Evolutionary conservation across 1,284 basidiomycete species (phyloP).

Genomic region (Fomitopsis betulina): DNA sequence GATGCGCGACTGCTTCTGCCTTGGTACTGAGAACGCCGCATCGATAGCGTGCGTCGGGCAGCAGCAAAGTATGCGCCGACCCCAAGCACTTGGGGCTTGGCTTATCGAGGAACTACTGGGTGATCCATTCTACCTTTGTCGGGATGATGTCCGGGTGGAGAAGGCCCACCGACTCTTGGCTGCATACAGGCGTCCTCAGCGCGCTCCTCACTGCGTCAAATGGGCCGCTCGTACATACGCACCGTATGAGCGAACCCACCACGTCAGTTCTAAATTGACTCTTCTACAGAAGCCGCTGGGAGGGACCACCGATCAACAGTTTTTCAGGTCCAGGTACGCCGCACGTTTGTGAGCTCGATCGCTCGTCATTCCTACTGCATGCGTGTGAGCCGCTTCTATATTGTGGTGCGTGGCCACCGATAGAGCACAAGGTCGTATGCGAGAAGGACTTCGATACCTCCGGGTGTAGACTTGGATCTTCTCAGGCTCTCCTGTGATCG

Average conservation of each 20-base stretch:
- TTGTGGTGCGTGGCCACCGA: background rate
- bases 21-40: background rate
- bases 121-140: background rate
- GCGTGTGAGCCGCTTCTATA: background rate
- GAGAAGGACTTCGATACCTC: background rate
- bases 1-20: background rate
- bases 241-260: background rate
- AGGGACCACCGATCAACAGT: background rate
- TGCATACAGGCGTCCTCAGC: background rate
- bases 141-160: background rate
- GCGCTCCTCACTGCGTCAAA: background rate
- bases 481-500: background rate
- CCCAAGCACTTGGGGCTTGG: background rate
- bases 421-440: constrained; percentile 1
- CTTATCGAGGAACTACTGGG: background rate
- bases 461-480: background rate
- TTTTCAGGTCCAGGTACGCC: background rate
- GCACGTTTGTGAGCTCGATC: constrained; percentile 1
- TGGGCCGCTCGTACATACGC: background rate
- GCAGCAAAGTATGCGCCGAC: background rate
- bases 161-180: background rate
- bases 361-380: background rate
- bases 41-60: background rate
- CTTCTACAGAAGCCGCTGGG: background rate
- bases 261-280: background rate